A percentile compares a stretch with the other conserved stretches of the same genome.
These are phyloP conservation scores for Colletotrichum cordylinicola DNA, from an alignment of 2,329 filamentous ascomycete genomes.

Conservation along the genomic window DNA sequence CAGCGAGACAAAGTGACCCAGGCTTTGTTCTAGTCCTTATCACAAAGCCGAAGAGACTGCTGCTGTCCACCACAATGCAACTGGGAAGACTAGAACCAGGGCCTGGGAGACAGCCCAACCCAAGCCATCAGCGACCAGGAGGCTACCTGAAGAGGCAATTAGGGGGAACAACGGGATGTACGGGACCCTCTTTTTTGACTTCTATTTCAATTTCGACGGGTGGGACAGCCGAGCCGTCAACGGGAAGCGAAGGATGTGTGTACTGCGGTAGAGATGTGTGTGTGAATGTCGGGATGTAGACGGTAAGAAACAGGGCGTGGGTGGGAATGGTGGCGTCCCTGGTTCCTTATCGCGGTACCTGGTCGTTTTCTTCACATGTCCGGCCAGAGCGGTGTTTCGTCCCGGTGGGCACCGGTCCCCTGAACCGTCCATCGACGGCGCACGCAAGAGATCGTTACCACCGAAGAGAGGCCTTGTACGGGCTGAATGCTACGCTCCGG, in stretches of 20 bases:
- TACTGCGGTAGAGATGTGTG: neutral
- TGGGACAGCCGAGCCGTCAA: neutral
- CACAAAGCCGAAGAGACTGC: neutral
- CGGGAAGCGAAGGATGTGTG: neutral
- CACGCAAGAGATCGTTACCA: neutral
- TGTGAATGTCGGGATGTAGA: neutral
- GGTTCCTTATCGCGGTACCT: neutral
- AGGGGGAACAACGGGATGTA: neutral
- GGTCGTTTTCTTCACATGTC: constrained; percentile 9
- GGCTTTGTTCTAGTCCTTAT: neutral
- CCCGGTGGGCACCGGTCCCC: constrained; percentile 11
- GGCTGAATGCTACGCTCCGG: neutral
- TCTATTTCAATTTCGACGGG: constrained; percentile 12
- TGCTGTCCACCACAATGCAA: neutral
- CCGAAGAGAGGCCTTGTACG: neutral
- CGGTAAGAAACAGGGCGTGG: neutral
- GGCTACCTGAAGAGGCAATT: neutral
- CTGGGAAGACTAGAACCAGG: neutral
- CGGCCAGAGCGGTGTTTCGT: constrained; percentile 17
- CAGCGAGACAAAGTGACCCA: neutral
- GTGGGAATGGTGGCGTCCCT: neutral
- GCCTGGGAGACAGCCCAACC: neutral
- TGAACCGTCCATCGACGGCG: neutral
- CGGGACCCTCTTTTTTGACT: constrained; percentile 17
- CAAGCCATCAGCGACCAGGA: neutral